Base-by-base conservation (phyloP, 352 stramenopile genomes). In the Globisporangium parvum region DNA sequence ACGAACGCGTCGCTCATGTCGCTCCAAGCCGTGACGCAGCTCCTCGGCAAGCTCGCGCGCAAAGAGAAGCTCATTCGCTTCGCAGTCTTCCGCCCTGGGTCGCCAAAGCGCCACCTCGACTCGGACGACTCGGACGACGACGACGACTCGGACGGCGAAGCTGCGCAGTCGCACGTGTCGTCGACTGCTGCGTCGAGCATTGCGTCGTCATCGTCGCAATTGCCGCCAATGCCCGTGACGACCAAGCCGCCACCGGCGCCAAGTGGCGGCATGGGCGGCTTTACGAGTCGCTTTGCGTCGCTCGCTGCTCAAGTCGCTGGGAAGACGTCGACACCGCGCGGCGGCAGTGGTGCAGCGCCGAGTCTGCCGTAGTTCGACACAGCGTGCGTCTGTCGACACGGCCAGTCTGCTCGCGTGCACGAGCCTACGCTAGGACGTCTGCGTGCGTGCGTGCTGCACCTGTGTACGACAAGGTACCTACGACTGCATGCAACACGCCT, bases 31-130 rank as follows among this genome's bases (percentile, higher is more conserved):
- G 80, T 90, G 45, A 88, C 80, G 12, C 71, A 88, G 55, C 53
- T 89, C 26, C 72, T 92, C 12, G 79, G 79, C 28, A 87, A 85
- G 52, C 68, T 92, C 37, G 75, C 70, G 18, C 79, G 82, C 37
- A 88, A 90, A 48, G 82, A 90, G 40, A 92, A 92, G 54, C 60
- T 87, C 23, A 88, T 92, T 55, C 82, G 82, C 26, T 90, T 92
- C 49, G 82, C 82, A 4, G 75, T 85, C 41, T 90, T 90, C 63
- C 72, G 70, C 8, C 76, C 78, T 1, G 74, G 70, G 9, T 80
- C 75, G 6, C 71, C 67, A n/a, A 72, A 69, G 49, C 69, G 78
- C 33, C 59, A 60, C 41, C 23, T 59, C 15, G 67, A 75, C 20
- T 85, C 75, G 18, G 73, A 85, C 39, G 58, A 67, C 17, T 80